Evolutionary conservation across 2,329 filamentous ascomycete species (phyloP).

Genomic region (Aspergillus tubingensis): DNA sequence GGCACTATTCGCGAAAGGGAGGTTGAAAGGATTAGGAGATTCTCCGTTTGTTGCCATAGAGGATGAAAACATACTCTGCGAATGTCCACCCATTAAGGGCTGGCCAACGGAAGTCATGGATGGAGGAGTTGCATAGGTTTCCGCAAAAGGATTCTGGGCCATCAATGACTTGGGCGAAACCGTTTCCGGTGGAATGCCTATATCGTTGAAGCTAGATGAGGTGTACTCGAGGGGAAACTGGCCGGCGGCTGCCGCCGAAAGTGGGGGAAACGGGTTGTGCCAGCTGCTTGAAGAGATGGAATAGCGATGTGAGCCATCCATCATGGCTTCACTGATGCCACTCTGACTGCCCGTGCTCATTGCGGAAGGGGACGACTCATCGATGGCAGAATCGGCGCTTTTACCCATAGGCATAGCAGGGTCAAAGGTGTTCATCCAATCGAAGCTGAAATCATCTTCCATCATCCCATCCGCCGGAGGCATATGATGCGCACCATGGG

Average conservation of each 20-base stretch:
- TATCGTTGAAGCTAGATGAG: conserved; percentile 72
- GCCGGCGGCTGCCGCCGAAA: conserved; percentile 65
- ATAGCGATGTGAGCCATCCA: conserved; percentile 71
- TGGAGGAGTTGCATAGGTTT: conserved; percentile 77
- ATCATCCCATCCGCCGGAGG: conserved; percentile 58
- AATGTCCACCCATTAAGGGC: conserved; percentile 66
- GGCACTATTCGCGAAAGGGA: conserved; percentile 60
- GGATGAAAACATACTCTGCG: conserved; percentile 53
- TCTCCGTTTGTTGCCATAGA: conserved; percentile 47
- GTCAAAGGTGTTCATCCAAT: conserved; percentile 83
- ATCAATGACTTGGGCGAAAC: conserved; percentile 75
- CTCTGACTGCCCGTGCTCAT: conserved; percentile 94
- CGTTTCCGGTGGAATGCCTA: conserved; percentile 69
- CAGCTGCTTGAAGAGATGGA: conserved; percentile 61
- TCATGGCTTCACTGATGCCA: conserved; percentile 75
- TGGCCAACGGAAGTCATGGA: conserved; percentile 74
- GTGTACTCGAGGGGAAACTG: conserved; percentile 75
- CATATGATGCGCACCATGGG: conserved; percentile 55
- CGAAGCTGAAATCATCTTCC: conserved; percentile 73
- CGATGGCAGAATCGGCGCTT: conserved; percentile 76
- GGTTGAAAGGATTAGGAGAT: conserved; percentile 50
- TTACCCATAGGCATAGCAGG: conserved; percentile 71
- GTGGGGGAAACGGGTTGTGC: conserved; percentile 69
- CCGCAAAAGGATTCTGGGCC: conserved; percentile 67
- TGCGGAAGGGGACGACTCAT: conserved; percentile 91